Evolutionary conservation across 257 asterid genomes (phyloP).

Genomic region (Lycium ferocissimum): DNA sequence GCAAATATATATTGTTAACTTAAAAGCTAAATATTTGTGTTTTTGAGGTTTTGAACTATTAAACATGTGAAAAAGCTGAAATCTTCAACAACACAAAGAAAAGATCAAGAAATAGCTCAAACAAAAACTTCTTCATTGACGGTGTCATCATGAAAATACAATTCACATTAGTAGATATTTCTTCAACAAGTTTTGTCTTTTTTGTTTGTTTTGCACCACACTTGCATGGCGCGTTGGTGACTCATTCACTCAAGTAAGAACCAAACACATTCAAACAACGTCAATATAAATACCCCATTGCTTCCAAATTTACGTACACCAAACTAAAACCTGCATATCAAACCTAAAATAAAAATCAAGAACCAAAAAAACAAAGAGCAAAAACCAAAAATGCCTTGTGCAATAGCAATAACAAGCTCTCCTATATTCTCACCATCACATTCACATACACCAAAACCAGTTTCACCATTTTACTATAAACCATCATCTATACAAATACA

Average conservation of each 20-base stretch:
- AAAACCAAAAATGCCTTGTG: slow-evolving; percentile 16
- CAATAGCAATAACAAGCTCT: slow-evolving; percentile 19
- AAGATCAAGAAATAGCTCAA: too few relatives aligned
- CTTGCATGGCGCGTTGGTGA: slow-evolving; percentile 19
- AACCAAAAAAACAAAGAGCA: background rate
- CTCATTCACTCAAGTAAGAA: background rate
- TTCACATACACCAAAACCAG: background rate
- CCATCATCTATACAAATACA: background rate
- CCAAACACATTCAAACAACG: background rate
- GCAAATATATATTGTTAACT: too few relatives aligned
- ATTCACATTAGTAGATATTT: too few relatives aligned
- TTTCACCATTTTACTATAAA: slow-evolving; percentile 17
- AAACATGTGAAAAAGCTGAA: too few relatives aligned
- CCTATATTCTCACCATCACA: slow-evolving; percentile 16
- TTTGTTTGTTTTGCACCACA: background rate
- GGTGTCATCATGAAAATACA: too few relatives aligned
- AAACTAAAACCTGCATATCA: background rate
- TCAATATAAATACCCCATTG: background rate
- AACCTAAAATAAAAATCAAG: background rate
- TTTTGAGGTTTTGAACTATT: too few relatives aligned
- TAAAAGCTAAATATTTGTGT: too few relatives aligned
- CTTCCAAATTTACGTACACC: background rate
- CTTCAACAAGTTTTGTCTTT: too few relatives aligned
- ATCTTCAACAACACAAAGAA: too few relatives aligned
- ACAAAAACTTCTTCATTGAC: too few relatives aligned